Evolutionary conservation across 306 rosid genomes (phyloP), one percentile per base, ranked within the genome.

Genomic region (Cotoneaster glaucophyllus): DNA sequence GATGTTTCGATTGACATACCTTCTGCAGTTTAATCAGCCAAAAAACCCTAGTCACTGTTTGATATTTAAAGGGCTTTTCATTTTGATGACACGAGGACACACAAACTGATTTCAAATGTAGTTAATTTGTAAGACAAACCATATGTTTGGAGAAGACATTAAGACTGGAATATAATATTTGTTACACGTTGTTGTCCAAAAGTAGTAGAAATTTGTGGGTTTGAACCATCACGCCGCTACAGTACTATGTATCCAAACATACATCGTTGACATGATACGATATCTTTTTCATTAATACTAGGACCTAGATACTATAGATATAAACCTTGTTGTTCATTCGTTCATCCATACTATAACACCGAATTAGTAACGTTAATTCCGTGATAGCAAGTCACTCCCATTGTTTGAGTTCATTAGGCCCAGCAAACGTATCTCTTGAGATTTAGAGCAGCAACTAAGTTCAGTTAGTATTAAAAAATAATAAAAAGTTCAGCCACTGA

Each of bases 1-100:
- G 41, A 52, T 39, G 64, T 21, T 74, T 29, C 52, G 17, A 39
- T 57, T 22, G 13, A 57, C 21, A 57, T 34, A 61, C 52, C 34
- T 63, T 43, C 79, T 73, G 39, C 21, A 65, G 43, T 64, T 59
- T 39, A 48, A 31, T 74, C 50, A 74, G n/a, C 25, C 41, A 59
- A 45, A 76, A 57, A 52, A 18, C 37, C 21, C 7, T 15, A 70
- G 26, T 50, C 70, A 54, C 41, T 62, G 19, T 14, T 25, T 28
- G 37, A 62, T 28, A 28, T n/a, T 48, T 50, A 62, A 15, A 61
- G 25, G 61, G 53, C 34, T 69, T 59, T 61, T 44, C 72, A 43
- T 52, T 52, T 22, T 59, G 43, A 56, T n/a, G 32, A 66, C 71
- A 44, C 28, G 32, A 34, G 48, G 74, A 54, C 73, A 22, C 28